A percentile compares a stretch with the other conserved stretches of the same genome.
Conservation (phyloP, 1,284 basidiomycete genomes). For the Ceratobasidium sp. region DNA sequence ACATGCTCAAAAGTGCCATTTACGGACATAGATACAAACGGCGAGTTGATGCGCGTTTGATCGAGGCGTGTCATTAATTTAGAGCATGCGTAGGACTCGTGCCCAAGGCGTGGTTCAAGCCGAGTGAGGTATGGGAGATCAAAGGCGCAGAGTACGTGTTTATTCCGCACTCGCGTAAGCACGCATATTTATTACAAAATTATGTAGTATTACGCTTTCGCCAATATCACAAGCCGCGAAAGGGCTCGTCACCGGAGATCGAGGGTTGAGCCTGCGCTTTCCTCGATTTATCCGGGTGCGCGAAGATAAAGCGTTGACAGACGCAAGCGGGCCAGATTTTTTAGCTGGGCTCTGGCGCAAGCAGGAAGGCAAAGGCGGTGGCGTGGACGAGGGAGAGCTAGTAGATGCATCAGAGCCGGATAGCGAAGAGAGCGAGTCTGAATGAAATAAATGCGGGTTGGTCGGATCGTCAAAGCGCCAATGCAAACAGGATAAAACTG, state of each 20-base stretch:
- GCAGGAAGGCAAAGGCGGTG: constrained; percentile 68
- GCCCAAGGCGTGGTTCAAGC: constrained; percentile 89
- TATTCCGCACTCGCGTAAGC: constrained; percentile 8
- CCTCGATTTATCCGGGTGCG: constrained; percentile 93
- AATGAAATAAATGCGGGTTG: constrained; percentile 17
- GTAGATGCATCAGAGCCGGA: constrained; percentile 64
- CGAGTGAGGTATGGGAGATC: constrained; percentile 92
- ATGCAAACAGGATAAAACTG: constrained; percentile 42
- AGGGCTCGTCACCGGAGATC: constrained; percentile 73
- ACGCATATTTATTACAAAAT: constrained; percentile 20
- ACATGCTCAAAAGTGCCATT: constrained; percentile 72
- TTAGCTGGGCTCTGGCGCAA: constrained; percentile 77
- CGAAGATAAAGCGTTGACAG: constrained; percentile 93
- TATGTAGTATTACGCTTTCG: constrained; percentile 82
- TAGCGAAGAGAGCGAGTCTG: constrained; percentile 55
- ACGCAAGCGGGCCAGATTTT: constrained; percentile 91
- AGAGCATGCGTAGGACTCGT: constrained; percentile 67
- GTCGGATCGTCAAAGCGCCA: background rate
- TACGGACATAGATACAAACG: constrained; percentile 80
- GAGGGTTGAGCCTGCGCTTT: constrained; percentile 90
- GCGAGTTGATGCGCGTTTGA: constrained; percentile 58
- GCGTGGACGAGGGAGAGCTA: constrained; percentile 69
- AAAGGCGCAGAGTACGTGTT: constrained; percentile 83
- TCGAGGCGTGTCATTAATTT: background rate
- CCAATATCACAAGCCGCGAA: constrained; percentile 89